phyloP scores from a whole-genome alignment of 169 alveolate species.

The Eimeria necatrix region DNA sequence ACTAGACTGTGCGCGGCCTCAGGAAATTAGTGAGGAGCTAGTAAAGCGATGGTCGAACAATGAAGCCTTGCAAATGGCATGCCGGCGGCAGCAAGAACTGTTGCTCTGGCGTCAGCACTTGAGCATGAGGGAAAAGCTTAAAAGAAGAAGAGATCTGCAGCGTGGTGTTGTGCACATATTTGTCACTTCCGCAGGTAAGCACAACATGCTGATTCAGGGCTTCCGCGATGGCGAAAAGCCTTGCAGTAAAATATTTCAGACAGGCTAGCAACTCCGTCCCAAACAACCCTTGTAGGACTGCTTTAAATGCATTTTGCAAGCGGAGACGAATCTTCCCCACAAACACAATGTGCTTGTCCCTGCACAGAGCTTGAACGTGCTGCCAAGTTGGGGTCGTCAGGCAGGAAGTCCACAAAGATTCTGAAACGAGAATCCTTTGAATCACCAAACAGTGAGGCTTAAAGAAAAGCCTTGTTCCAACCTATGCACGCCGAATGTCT shows the following conservation, averaged over 20 bases:
- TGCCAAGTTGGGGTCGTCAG: conserved; percentile 14
- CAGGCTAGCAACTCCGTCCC: not conserved
- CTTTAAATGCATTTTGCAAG: not conserved
- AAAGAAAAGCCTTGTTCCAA: not conserved
- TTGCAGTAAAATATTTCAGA: not conserved
- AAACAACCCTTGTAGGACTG: not conserved
- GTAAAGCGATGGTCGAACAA: conserved; percentile 17
- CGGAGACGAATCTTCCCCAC: not conserved
- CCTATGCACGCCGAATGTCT: not conserved
- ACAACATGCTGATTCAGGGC: not conserved
- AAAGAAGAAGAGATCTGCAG: not conserved
- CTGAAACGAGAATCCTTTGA: conserved; percentile 33
- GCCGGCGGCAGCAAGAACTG: conserved; percentile 48
- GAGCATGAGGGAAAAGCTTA: conserved; percentile 29
- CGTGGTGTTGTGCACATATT: conserved; percentile 34
- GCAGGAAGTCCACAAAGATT: conserved; percentile 15
- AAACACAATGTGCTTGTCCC: not conserved
- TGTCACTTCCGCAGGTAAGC: conserved; percentile 49
- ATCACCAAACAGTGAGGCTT: conserved; percentile 46
- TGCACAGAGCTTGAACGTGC: conserved; percentile 33
- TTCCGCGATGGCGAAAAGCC: not conserved
- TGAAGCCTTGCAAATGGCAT: conserved; percentile 28
- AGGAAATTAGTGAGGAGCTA: conserved; percentile 54
- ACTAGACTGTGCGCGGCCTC: not conserved
- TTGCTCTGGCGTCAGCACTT: conserved; percentile 55